Percentiles rank a stretch among this genome's conserved stretches.
These are phyloP conservation scores for Geotrichum restrictum DNA, from an alignment of 1,139 yeast genomes.

Conservation along the genomic window DNA sequence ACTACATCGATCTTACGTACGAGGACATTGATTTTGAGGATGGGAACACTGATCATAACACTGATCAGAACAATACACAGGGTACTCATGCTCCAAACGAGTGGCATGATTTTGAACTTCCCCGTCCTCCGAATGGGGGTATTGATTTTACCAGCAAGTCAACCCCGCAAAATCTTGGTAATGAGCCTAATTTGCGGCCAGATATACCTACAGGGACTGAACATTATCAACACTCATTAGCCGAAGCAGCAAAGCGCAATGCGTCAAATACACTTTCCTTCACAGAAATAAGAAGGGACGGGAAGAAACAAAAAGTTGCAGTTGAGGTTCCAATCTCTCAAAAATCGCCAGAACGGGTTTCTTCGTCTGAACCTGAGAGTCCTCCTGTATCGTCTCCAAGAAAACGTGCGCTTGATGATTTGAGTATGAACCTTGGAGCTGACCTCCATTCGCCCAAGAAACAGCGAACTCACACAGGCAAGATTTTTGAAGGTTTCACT, in stretches of 20 bases:
- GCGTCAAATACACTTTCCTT: neutral
- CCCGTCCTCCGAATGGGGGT: neutral
- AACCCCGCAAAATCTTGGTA: neutral
- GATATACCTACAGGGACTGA: neutral
- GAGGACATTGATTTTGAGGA: neutral
- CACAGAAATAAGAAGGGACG: neutral
- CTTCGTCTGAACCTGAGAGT: neutral
- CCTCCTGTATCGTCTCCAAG: neutral
- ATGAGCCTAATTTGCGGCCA: constrained; percentile 3
- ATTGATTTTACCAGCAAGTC: neutral
- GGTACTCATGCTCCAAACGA: neutral
- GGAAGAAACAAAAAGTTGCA: neutral
- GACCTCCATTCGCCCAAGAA: constrained; percentile 8
- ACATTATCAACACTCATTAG: neutral
- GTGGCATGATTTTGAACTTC: neutral
- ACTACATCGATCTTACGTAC: neutral
- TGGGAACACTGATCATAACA: neutral
- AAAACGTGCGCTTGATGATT: constrained; percentile 7
- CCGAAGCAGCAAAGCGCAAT: neutral
- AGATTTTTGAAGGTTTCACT: constrained; percentile 23
- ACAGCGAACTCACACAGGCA: neutral
- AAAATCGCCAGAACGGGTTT: neutral
- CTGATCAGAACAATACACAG: neutral
- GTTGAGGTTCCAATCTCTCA: neutral
- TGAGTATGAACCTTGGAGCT: neutral